Base-by-base conservation (phyloP, 2,329 filamentous ascomycete genomes). In the Sphaceloma murrayae region DNA sequence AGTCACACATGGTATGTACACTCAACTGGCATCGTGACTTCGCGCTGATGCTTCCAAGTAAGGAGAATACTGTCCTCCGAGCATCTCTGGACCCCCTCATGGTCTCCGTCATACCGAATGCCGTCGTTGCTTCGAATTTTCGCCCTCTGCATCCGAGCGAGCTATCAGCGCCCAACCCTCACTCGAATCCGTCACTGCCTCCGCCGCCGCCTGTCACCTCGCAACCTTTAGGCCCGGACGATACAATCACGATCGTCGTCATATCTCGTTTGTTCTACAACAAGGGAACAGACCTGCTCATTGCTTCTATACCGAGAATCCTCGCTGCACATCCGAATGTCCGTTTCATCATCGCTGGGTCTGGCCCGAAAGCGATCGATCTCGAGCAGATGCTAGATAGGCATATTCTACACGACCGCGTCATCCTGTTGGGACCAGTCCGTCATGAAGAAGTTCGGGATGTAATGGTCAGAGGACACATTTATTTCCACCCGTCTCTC, bases 221-320 rank as follows among this genome's bases (percentile, higher is more conserved):
- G 3, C 79, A 80, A 44, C 78, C 77, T 5, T 73, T 94, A 2
- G 83, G 84, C 0, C 85, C 87, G 0, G 74, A 85, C 51, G 89
- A 95, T 55, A 82, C 79, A 8, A 89, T 98, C 56, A 95, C 87
- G 5, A 95, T 98, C 47, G 86, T 98, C 1, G 89, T 98, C 14
- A 94, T 98, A 50, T 95, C 88, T 6, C 85, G 91, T 14, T 77
- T 98, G 1, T 98, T 96, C 65, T 96, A 96, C 65, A 98, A 98
- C 66, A 98, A 98, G 62, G 91, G 91, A 48, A 96, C 86, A 1
- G 93, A 98, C 61, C 76, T 98, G 0, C 75, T 98, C n/a, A 94
- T 94, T 17, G 91, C 89, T 8, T 86, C 87, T 3, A 94, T 98
- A 44, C 91, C 91, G 1, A 80, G 88, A 36, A 94, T 98, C 43